A percentile compares a stretch with the other conserved stretches of the same genome.
phyloP scores from a whole-genome alignment of 116 monocot species.

The Cymodocea nodosa region DNA sequence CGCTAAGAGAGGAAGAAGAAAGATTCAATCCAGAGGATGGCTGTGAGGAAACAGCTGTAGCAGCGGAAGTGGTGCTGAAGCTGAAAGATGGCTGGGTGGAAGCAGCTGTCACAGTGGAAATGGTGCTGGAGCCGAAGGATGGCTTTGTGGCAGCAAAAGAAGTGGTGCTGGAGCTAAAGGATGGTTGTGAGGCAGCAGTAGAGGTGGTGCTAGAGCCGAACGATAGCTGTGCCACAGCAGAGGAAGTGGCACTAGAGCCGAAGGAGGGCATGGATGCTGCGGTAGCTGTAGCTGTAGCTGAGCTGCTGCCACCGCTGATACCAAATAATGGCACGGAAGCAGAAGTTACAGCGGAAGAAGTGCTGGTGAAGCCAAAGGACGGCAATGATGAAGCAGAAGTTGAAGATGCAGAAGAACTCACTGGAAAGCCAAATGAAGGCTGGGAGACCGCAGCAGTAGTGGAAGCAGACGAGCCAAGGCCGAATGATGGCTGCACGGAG shows the following conservation, averaged over 20 bases:
- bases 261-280: not conserved
- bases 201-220: conserved; percentile 1
- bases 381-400: too few species aligned
- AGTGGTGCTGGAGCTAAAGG: not conserved
- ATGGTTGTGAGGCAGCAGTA: not conserved
- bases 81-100: not conserved
- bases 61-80: not conserved
- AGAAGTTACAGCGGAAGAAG: too few species aligned
- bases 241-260: too few species aligned
- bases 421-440: not conserved
- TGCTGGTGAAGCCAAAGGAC: too few species aligned
- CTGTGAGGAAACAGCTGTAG: not conserved
- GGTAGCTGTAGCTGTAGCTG: not conserved
- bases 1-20: not conserved
- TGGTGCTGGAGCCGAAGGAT: not conserved
- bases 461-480: not conserved
- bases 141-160: not conserved
- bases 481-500: not conserved
- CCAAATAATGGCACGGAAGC: too few species aligned
- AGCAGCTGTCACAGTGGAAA: not conserved
- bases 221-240: too few species aligned
- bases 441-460: not conserved
- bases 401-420: too few species aligned
- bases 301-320: too few species aligned
- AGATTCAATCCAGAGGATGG: not conserved